Percentiles rank a stretch among this genome's conserved stretches.
Conservation (phyloP, 2,329 filamentous ascomycete species). For the Aspergillus sp. region DNA sequence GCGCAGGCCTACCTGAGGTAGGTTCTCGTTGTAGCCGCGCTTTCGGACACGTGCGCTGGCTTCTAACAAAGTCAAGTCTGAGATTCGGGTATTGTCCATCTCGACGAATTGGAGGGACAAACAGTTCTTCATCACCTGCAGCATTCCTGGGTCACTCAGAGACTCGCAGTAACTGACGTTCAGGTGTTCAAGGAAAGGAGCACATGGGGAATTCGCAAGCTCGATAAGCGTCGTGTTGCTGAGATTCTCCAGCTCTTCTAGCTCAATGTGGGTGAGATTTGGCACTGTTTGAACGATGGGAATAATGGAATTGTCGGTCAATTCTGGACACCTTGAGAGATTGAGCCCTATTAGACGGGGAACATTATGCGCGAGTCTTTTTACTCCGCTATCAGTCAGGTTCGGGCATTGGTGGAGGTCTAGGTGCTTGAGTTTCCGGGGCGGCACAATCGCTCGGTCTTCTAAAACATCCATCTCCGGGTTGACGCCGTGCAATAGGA, state of each 20-base stretch:
- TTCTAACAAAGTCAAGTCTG: slow-evolving; percentile 81
- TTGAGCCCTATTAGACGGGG: slow-evolving; percentile 81
- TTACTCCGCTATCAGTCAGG: slow-evolving; percentile 72
- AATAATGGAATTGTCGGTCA: slow-evolving; percentile 73
- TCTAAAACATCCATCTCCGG: slow-evolving; percentile 81
- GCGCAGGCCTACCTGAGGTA: slow-evolving; percentile 64
- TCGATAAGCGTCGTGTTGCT: slow-evolving; percentile 74
- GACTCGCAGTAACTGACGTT: slow-evolving; percentile 89
- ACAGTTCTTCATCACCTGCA: slow-evolving; percentile 77
- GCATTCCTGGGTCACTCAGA: slow-evolving; percentile 78
- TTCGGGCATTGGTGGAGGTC: slow-evolving; percentile 77
- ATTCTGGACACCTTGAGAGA: slow-evolving; percentile 70
- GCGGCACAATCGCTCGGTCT: slow-evolving; percentile 70
- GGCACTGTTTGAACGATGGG: slow-evolving; percentile 74
- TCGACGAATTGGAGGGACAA: slow-evolving; percentile 68
- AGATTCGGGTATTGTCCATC: slow-evolving; percentile 91
- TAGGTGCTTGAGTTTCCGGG: slow-evolving; percentile 76
- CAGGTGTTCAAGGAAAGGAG: slow-evolving; percentile 70
- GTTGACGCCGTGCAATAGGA: slow-evolving; percentile 72
- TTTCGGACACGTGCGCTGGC: slow-evolving; percentile 75
- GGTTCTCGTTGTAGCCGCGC: slow-evolving; percentile 55
- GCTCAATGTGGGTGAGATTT: slow-evolving; percentile 77
- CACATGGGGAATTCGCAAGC: slow-evolving; percentile 75
- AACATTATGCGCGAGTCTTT: slow-evolving; percentile 68
- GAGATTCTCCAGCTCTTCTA: slow-evolving; percentile 79